Evolutionary conservation across 2,329 filamentous ascomycete genomes (phyloP).

Genomic region (Lasiodiplodia sp.): DNA sequence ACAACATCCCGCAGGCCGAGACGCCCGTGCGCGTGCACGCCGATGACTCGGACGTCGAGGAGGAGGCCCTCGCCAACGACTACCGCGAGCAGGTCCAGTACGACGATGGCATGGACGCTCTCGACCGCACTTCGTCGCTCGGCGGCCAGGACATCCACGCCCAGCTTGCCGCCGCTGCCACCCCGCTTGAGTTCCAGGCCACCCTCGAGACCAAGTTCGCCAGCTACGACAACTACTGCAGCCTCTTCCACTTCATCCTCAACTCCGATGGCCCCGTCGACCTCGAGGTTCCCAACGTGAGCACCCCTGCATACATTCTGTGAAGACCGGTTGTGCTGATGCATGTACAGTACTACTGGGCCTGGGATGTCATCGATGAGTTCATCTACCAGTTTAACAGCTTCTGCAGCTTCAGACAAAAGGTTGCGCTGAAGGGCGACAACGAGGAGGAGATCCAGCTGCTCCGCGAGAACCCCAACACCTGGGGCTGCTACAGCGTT

Average conservation of each 20-base stretch:
- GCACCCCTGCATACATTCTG: constrained; percentile 46
- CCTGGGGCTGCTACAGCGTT: constrained; percentile 99
- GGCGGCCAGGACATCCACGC: constrained; percentile 93
- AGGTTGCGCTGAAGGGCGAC: constrained; percentile 80
- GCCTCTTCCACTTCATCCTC: constrained; percentile 97
- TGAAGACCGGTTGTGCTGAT: constrained; percentile 31
- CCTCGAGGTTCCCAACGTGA: constrained; percentile 92
- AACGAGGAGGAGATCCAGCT: constrained; percentile 93
- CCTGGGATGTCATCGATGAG: constrained; percentile 99
- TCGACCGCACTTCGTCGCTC: constrained; percentile 70
- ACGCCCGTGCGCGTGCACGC: constrained; percentile 54
- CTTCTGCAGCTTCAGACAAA: constrained; percentile 95
- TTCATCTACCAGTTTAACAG: constrained; percentile 99
- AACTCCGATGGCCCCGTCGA: constrained; percentile 99
- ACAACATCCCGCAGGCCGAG: constrained; percentile 48
- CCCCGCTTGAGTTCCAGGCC: constrained; percentile 94
- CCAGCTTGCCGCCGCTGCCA: constrained; percentile 87
- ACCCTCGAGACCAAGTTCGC: constrained; percentile 96
- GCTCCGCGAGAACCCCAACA: constrained; percentile 95
- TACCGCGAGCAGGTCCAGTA: constrained; percentile 95
- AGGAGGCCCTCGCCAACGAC: constrained; percentile 94
- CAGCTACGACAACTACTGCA: constrained; percentile 99
- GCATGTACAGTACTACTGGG: constrained; percentile 86
- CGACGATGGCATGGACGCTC: constrained; percentile 82
- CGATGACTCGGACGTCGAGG: constrained; percentile 92